Evolutionary conservation across 768 basidiomycete species (phyloP).

Genomic region (Boletus rex-veris): DNA sequence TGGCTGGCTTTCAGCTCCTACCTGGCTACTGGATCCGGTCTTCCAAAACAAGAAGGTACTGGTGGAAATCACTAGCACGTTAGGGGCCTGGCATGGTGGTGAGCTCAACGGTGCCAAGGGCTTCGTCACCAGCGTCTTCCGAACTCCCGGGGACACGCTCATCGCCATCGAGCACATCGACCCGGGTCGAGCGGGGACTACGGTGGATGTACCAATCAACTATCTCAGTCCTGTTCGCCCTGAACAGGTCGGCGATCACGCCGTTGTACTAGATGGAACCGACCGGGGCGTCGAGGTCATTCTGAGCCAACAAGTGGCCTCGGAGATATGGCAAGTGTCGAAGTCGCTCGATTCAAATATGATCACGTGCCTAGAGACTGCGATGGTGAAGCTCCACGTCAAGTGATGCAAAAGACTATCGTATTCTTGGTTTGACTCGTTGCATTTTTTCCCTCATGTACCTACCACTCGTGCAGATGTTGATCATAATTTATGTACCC

Average conservation of each 20-base stretch:
- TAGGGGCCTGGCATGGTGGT: slow-evolving; percentile 25
- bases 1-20: slow-evolving; percentile 18
- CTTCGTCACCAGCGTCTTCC: slow-evolving; percentile 27
- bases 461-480: background rate
- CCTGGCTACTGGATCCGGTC: slow-evolving; percentile 27
- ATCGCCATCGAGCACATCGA: slow-evolving; percentile 30
- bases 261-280: slow-evolving; percentile 46
- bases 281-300: slow-evolving; percentile 43
- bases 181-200: slow-evolving; percentile 32
- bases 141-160: slow-evolving; percentile 25
- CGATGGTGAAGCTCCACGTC: slow-evolving; percentile 27
- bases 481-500: slow-evolving; percentile 7
- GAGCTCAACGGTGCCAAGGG: slow-evolving; percentile 29
- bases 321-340: slow-evolving; percentile 23
- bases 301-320: slow-evolving; percentile 38
- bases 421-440: background rate
- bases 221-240: slow-evolving; percentile 44
- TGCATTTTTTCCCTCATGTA: slow-evolving; percentile 5
- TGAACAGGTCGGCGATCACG: slow-evolving; percentile 40
- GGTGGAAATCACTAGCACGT: slow-evolving; percentile 28
- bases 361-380: slow-evolving; percentile 15
- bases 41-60: slow-evolving; percentile 30
- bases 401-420: slow-evolving; percentile 8
- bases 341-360: slow-evolving; percentile 10
- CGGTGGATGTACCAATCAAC: slow-evolving; percentile 37